phyloP scores from a whole-genome alignment of 2,329 filamentous ascomycete species.

The Colletotrichum cuscutae region DNA sequence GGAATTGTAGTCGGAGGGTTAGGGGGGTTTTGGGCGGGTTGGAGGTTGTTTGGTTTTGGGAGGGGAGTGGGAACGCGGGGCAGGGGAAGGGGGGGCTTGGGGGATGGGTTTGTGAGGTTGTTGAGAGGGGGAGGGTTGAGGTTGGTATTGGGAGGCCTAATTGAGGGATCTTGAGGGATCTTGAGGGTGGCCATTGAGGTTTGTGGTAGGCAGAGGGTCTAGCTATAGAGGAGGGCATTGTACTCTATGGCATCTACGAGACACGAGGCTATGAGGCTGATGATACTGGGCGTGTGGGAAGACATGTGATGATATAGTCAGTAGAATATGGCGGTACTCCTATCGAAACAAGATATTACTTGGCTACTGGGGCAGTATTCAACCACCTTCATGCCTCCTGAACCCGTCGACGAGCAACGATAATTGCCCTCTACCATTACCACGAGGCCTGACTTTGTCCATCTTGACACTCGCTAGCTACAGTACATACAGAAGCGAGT shows the following conservation, averaged over 20 bases:
- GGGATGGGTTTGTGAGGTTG: conserved; percentile 12
- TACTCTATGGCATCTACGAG: background rate
- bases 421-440: too few relatives aligned
- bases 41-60: conserved; percentile 37
- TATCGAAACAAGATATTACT: too few relatives aligned
- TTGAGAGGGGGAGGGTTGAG: conserved; percentile 5
- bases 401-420: too few relatives aligned
- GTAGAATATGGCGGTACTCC: too few relatives aligned
- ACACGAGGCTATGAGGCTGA: background rate
- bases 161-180: background rate
- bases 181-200: background rate
- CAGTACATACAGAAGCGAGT: too few relatives aligned
- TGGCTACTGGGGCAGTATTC: too few relatives aligned
- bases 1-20: conserved; percentile 40
- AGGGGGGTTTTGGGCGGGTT: conserved; percentile 44
- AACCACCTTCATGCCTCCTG: too few relatives aligned
- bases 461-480: too few relatives aligned
- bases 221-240: background rate
- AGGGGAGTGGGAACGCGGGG: background rate
- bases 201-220: too few relatives aligned
- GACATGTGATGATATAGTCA: background rate
- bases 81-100: background rate
- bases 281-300: background rate
- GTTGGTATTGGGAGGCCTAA: background rate
- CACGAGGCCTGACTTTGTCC: too few relatives aligned